Conservation (phyloP, 345 rosid species). For the Citrus inodora region DNA sequence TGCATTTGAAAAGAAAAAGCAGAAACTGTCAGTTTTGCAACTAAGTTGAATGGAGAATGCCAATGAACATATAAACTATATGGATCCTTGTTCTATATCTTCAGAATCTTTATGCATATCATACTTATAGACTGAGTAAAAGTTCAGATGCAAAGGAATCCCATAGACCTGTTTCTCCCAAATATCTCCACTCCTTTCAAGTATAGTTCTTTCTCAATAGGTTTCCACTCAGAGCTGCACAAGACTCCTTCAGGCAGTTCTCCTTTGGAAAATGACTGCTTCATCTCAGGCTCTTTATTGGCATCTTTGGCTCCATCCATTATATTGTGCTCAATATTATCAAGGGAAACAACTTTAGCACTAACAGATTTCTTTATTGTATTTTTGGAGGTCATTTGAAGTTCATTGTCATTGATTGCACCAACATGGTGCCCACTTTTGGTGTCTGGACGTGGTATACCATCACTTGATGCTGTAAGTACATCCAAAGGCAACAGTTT, state of each 20-base stretch:
- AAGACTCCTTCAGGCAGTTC: slow-evolving; percentile 4
- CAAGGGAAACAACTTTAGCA: slow-evolving; percentile 24
- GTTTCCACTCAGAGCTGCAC: slow-evolving; percentile 59
- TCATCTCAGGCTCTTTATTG: slow-evolving; percentile 35
- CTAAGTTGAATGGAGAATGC: not conserved
- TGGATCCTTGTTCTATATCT: not conserved
- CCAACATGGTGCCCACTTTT: slow-evolving; percentile 10
- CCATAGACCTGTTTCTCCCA: slow-evolving; percentile 88
- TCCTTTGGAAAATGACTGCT: slow-evolving; percentile 24
- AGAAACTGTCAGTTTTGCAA: not conserved
- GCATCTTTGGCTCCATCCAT: slow-evolving; percentile 27
- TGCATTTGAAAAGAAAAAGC: not conserved
- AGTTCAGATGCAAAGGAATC: slow-evolving; percentile 17
- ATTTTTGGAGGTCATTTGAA: slow-evolving; percentile 23
- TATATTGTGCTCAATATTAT: slow-evolving; percentile 25
- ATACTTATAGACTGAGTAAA: not conserved
- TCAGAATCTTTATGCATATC: slow-evolving; percentile 8
- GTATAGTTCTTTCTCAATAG: slow-evolving; percentile 88
- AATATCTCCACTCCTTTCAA: slow-evolving; percentile 92
- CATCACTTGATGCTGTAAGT: slow-evolving; percentile 17
- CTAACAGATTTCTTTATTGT: slow-evolving; percentile 15
- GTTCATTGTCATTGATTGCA: slow-evolving; percentile 28
- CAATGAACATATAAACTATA: not conserved
- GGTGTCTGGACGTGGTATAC: slow-evolving; percentile 21
- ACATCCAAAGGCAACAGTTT: slow-evolving; percentile 25